These are phyloP conservation scores for Candida hungchunana DNA, from an alignment of 805 yeast genomes.

Conservation along the genomic window DNA sequence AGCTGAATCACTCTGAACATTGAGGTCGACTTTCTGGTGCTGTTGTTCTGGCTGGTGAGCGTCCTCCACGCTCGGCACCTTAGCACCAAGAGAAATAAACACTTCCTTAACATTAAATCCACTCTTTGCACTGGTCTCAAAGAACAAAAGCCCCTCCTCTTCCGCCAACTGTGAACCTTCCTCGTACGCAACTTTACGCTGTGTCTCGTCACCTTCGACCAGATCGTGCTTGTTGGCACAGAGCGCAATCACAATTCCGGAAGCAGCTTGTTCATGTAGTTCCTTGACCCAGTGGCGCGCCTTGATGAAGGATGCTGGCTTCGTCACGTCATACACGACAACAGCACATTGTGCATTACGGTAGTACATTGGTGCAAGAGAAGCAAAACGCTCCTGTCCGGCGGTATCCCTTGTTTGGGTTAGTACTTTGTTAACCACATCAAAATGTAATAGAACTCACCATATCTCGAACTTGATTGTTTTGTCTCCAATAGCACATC, in stretches of 20 bases:
- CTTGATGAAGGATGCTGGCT: conserved; percentile 89
- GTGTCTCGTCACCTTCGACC: conserved; percentile 49
- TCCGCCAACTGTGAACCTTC: conserved; percentile 87
- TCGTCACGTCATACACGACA: conserved; percentile 92
- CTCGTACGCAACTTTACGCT: conserved; percentile 75
- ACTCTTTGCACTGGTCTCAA: conserved; percentile 93
- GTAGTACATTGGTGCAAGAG: conserved; percentile 95
- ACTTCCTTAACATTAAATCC: conserved; percentile 87
- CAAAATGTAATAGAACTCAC: conserved; percentile 31
- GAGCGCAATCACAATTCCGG: conserved; percentile 85
- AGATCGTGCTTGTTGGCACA: conserved; percentile 92
- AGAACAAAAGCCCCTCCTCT: conserved; percentile 85
- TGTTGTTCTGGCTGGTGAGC: conserved; percentile 8
- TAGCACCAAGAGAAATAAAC: conserved; percentile 82
- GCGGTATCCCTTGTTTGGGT: conserved; percentile 75
- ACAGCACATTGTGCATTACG: conserved; percentile 96
- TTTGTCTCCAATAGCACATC: conserved; percentile 80
- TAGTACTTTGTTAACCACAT: too few relatives aligned
- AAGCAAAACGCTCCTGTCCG: conserved; percentile 96
- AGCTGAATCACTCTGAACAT: conserved; percentile 29
- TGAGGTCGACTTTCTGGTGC: conserved; percentile 29
- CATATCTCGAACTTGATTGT: conserved; percentile 90
- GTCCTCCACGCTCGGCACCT: conserved; percentile 51
- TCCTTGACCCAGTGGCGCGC: conserved; percentile 99
- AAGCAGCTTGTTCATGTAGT: conserved; percentile 91